Evolutionary conservation across 1,139 yeast species (phyloP).

Genomic region (Meyerozyma elateridarum): DNA sequence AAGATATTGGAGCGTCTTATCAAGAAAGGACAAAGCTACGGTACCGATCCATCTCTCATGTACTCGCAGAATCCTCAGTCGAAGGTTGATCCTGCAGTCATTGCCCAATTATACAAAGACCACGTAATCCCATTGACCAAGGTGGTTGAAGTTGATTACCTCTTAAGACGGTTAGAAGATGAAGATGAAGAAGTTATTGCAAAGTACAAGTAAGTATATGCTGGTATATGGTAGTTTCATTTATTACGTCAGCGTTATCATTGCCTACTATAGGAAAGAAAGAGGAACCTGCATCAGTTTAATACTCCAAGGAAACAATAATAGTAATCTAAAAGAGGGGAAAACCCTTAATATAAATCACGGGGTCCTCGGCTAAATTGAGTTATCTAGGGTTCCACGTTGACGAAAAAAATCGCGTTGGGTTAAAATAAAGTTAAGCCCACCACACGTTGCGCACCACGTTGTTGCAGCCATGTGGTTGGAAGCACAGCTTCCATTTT

Average conservation of each 20-base stretch:
- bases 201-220: constrained; percentile 1
- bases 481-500: no score
- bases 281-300: no score
- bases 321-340: no score
- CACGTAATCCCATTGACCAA: constrained; percentile 91
- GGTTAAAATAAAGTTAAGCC: constrained; percentile 1
- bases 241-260: no score
- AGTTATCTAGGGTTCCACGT: no score
- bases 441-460: constrained; percentile 3
- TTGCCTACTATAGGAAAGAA: no score
- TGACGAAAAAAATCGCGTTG: no score
- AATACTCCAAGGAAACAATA: no score
- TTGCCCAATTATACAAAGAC: constrained; percentile 79
- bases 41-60: constrained; percentile 78
- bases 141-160: constrained; percentile 88
- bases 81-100: constrained; percentile 74
- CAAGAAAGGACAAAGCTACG: constrained; percentile 79
- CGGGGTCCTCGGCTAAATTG: no score
- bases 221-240: no score
- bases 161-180: constrained; percentile 76
- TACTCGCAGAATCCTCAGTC: constrained; percentile 66
- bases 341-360: no score
- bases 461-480: constrained; percentile 5
- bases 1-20: constrained; percentile 74
- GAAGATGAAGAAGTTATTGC: constrained; percentile 20